Evolutionary conservation across 2,329 filamentous ascomycete species (phyloP), one percentile per base, ranked within the genome.

Genomic region (Dactylella cylindrospora): DNA sequence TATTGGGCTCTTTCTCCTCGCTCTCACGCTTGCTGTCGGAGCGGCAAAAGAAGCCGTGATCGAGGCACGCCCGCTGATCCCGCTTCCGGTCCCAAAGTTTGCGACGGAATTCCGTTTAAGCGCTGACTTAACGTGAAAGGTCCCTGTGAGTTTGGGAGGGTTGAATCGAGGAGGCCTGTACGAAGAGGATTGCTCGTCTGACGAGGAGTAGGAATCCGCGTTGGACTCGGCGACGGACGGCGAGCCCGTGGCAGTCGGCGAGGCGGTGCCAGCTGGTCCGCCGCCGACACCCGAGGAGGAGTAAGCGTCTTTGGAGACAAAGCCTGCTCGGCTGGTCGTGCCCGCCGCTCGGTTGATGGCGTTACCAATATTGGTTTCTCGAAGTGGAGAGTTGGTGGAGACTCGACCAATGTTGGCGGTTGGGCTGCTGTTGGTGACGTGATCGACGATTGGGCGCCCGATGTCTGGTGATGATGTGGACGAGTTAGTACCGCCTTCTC

Each of bases 1-100:
- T 69, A 71, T 49, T 72, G 69, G 47, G 71, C 74, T 65, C 70
- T 68, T 61, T 74, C 74, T 49, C 72, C 70, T 43, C 72, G 70
- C 51, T 73, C 49, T 62, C 33, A 62, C 57, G 57, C 57, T 62
- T 53, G 57, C 57, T 62, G 57, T 62, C 57, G 57, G 57, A 62
- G 57, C 57, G 57, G 55, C 55, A 61, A 61, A 61, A 61, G 55
- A 61, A 61, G 55, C 55, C 55, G 55, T 53, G 55, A 61, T 23
- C 55, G 55, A 61, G 55, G 55, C 47, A 41, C 55, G 50, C 15
- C 17, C 29, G 35, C 29, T 23, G 35, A 13, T 13, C 15, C 47
- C 41, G 23, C 43, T 12, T 33, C 36, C 35, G 25, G 46, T 29
- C 17, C 54, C 41, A 53, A 53, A 61, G 47, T 51, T 31, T 45